Conservation (phyloP, 352 stramenopile genomes). For the Phytophthora nicotianae region DNA sequence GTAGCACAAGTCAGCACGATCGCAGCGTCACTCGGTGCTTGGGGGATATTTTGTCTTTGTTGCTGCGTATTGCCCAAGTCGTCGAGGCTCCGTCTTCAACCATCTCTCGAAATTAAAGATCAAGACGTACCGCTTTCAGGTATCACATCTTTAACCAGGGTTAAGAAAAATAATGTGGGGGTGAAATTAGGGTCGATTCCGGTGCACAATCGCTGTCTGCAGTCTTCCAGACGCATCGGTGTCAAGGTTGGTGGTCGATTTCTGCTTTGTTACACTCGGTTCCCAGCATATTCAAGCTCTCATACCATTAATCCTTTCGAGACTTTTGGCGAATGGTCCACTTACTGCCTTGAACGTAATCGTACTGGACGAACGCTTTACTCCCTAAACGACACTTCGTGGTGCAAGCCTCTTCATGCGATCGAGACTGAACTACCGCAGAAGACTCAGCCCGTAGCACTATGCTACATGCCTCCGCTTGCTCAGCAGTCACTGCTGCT, state of each 20-base stretch:
- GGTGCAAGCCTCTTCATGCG: conserved; percentile 27
- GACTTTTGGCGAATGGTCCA: conserved; percentile 21
- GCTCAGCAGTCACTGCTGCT: conserved; percentile 32
- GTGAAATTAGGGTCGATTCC: neutral
- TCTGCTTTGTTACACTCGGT: conserved; percentile 36
- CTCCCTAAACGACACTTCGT: conserved; percentile 1
- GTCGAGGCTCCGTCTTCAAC: neutral
- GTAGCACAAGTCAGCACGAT: conserved; percentile 52
- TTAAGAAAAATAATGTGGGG: neutral
- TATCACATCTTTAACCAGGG: neutral
- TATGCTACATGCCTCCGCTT: conserved; percentile 12
- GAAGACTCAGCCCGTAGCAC: neutral
- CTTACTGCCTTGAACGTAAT: conserved; percentile 25
- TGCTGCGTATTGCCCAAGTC: conserved; percentile 19
- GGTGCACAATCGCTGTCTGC: neutral
- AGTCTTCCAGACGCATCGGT: conserved; percentile 23
- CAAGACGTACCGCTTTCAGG: neutral
- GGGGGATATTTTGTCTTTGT: conserved; percentile 44
- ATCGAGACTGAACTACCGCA: conserved; percentile 1
- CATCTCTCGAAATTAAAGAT: neutral
- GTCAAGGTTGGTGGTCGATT: conserved; percentile 44
- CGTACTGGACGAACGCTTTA: conserved; percentile 7
- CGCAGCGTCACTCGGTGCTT: conserved; percentile 52
- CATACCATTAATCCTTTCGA: neutral
- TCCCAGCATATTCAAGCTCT: conserved; percentile 5